Conservation (phyloP, 1,284 basidiomycete genomes). For the Laetiporus sulphureus region DNA sequence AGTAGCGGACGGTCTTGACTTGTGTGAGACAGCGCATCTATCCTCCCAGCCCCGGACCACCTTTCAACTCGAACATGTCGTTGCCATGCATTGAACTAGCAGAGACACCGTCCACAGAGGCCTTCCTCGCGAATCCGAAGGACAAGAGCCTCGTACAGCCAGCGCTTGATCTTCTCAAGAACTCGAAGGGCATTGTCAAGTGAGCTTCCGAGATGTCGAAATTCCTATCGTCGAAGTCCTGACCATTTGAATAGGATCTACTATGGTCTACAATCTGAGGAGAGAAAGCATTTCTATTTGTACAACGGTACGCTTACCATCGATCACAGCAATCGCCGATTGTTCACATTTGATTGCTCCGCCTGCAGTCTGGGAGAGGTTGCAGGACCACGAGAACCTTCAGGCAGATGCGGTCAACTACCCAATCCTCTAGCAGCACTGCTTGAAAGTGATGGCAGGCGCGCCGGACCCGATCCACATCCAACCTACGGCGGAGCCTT, state of each 20-base stretch:
- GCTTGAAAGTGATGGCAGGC: constrained; percentile 1
- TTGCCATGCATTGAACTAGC: constrained; percentile 13
- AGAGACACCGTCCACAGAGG: constrained; percentile 5
- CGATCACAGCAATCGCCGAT: not conserved
- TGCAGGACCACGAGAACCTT: constrained; percentile 14
- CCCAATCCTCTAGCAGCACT: constrained; percentile 6
- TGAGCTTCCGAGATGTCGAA: constrained; percentile 1
- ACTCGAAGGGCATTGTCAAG: constrained; percentile 14
- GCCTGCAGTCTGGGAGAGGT: constrained; percentile 15
- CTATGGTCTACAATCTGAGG: constrained; percentile 16
- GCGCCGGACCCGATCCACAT: constrained; percentile 14
- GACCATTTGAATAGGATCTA: constrained; percentile 8
- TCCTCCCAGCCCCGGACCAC: too few species aligned
- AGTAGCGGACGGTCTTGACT: too few species aligned
- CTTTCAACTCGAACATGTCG: too few species aligned
- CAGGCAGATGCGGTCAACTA: constrained; percentile 13
- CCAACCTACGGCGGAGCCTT: constrained; percentile 14
- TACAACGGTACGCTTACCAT: constrained; percentile 10
- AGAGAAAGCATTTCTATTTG: constrained; percentile 13
- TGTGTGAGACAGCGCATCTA: too few species aligned
- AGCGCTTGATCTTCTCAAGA: constrained; percentile 11
- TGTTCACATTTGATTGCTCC: not conserved
- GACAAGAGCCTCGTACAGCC: constrained; percentile 4
- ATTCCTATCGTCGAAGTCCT: not conserved
- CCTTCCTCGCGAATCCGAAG: constrained; percentile 8